phyloP scores from a whole-genome alignment of 2,329 filamentous ascomycete genomes.

The Talaromyces sp. region DNA sequence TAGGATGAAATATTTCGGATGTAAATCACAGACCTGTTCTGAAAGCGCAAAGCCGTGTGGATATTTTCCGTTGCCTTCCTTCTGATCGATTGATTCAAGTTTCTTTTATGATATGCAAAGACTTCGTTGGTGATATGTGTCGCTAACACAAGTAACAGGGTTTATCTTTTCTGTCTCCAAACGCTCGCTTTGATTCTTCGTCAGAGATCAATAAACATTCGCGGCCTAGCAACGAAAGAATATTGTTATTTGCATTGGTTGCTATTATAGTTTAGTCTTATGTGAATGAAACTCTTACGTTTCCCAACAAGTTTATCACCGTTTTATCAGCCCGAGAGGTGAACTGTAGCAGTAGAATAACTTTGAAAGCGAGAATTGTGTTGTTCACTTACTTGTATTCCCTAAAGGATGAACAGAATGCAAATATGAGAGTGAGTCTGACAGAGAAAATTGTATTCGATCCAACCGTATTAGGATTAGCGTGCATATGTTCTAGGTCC shows the following conservation, averaged over 20 bases:
- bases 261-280: not conserved
- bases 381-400: too few species aligned
- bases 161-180: not conserved
- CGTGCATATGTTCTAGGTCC: not conserved
- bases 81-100: constrained; percentile 15
- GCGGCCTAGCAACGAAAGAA: too few species aligned
- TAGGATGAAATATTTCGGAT: constrained; percentile 20
- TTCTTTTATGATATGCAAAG: not conserved
- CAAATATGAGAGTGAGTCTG: too few species aligned
- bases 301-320: not conserved
- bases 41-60: constrained; percentile 18
- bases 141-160: not conserved
- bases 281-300: not conserved
- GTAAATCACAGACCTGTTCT: constrained; percentile 21
- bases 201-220: not conserved
- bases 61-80: constrained; percentile 21
- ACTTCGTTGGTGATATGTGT: not conserved
- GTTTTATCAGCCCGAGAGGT: not conserved
- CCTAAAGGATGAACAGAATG: too few species aligned
- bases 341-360: not conserved
- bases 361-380: too few species aligned
- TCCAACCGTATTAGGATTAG: not conserved
- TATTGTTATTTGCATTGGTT: not conserved
- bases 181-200: too few species aligned
- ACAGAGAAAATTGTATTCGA: too few species aligned